These are phyloP conservation scores for Delonix regia DNA, from an alignment of 306 rosid species.

Conservation along the genomic window DNA sequence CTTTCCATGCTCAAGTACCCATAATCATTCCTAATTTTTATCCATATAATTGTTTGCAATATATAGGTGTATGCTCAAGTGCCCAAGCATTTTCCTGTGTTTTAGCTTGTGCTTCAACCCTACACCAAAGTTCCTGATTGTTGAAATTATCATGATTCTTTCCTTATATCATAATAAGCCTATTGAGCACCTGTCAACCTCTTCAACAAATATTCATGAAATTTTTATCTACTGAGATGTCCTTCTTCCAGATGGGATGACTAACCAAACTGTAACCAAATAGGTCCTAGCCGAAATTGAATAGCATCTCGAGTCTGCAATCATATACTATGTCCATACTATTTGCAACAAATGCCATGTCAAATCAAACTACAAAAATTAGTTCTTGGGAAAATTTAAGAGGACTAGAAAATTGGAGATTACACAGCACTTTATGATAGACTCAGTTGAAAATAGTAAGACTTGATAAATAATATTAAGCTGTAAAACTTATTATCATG, in stretches of 20 bases:
- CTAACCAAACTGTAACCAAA: not conserved
- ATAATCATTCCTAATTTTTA: not conserved
- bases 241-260: not conserved
- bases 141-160: not conserved
- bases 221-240: not conserved
- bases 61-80: not conserved
- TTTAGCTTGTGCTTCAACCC: not conserved
- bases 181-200: not conserved
- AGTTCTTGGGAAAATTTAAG: not conserved
- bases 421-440: not conserved
- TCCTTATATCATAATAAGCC: not conserved
- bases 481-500: not conserved
- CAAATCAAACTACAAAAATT: not conserved
- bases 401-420: not conserved
- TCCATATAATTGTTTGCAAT: not conserved
- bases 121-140: not conserved
- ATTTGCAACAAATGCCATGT: not conserved
- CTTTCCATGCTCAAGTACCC: not conserved
- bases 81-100: not conserved
- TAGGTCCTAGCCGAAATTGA: not conserved
- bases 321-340: not conserved
- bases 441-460: too few relatives aligned
- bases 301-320: not conserved
- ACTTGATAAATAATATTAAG: not conserved
- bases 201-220: not conserved